Evolutionary conservation across 2,329 filamentous ascomycete species (phyloP).

Genomic region (Trichoderma simmonsii): DNA sequence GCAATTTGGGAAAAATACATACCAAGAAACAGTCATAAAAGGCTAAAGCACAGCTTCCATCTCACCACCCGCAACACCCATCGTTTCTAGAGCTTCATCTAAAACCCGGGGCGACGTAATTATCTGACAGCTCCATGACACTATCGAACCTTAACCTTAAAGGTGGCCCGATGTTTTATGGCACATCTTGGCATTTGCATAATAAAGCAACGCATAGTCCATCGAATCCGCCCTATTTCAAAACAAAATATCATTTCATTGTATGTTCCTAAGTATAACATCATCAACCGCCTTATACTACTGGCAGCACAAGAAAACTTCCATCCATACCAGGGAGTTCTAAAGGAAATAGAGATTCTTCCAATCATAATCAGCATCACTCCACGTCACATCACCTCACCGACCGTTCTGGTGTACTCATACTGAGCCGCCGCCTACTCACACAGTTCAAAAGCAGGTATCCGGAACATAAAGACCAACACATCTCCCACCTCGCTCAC

Average conservation of each 20-base stretch:
- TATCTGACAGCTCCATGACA: background rate
- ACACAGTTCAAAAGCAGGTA: background rate
- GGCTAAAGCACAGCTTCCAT: background rate
- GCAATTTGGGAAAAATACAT: background rate
- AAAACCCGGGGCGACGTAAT: background rate
- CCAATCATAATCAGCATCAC: background rate
- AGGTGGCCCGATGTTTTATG: background rate
- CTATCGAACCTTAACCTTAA: background rate
- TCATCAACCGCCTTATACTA: background rate
- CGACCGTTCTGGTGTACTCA: background rate
- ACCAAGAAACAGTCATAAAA: background rate
- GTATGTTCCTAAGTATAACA: background rate
- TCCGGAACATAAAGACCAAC: background rate
- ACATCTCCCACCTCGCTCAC: background rate
- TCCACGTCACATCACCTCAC: background rate
- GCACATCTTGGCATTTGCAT: background rate
- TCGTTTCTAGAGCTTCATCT: background rate
- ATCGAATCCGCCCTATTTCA: background rate
- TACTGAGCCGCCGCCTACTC: background rate
- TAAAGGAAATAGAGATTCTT: background rate
- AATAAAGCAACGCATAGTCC: background rate
- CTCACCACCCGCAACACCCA: background rate
- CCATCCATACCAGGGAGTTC: background rate
- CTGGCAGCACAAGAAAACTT: background rate
- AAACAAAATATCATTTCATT: background rate